Evolutionary conservation across 2,329 filamentous ascomycete genomes (phyloP), one percentile per base, ranked within the genome.

Genomic region (Ramichloridium luteum): DNA sequence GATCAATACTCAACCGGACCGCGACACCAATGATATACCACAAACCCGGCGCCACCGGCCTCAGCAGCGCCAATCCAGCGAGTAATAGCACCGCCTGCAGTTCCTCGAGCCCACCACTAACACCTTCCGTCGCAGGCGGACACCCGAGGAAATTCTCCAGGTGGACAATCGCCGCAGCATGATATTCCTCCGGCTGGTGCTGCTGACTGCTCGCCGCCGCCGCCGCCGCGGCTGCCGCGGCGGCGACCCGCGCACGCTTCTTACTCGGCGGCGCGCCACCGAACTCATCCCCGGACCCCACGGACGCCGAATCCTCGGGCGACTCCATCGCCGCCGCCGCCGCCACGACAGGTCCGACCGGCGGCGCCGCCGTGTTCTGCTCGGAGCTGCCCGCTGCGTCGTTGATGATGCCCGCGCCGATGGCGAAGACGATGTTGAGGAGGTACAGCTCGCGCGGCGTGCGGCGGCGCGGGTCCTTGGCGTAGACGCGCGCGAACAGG

Each of bases 21-120:
- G 88, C 88, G 26, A 94, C 86, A 8, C 90, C 90, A 37, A 92
- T 82, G 39, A 96, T 96, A 57, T 96, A 96, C 88, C 88, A 96
- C 27, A 96, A 62, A 10, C 90, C 90, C 0, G 88, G 88, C 1
- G 88, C 84, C 13, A 96, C 85, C 1, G 90, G 90, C 33, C 88
- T 72, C 40, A 96, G 67, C 29, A 98, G 65, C 5, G 88, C 88
- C 64, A 96, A 93, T 33, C 85, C 85, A 27, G 88, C 86, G 27
- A 96, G 66, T 25, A 96, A 64, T 29, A 96, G 60, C 5, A 96
- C 86, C n/a, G 85, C 85, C 53, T 96, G 88, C 31, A 96, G 63
- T 50, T 94, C 86, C 54, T 94, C 86, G 23, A 96, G 58, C 0
- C 84, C 85, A n/a, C 80, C 81, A n/a, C 81, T 81, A 43, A 82